A percentile compares a stretch with the other conserved stretches of the same genome.
Conservation (phyloP, 306 rosid species). For the Dicorynia guianensis region DNA sequence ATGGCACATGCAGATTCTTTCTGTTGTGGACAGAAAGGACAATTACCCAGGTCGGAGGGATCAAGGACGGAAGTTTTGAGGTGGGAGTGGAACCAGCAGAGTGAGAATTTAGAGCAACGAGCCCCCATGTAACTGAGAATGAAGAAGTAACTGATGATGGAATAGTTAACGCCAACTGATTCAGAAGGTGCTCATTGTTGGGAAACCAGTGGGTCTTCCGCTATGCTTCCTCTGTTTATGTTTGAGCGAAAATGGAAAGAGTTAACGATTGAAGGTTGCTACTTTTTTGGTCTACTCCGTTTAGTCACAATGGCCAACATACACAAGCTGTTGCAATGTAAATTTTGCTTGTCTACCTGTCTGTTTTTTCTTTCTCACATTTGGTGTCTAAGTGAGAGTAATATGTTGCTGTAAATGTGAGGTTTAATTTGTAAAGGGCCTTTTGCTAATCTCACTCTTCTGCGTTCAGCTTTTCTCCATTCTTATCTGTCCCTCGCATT, state of each 20-base stretch:
- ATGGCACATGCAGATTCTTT: not conserved
- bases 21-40: not conserved
- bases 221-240: slow-evolving; percentile 19
- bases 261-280: slow-evolving; percentile 25
- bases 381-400: not conserved
- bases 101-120: slow-evolving; percentile 89
- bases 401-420: slow-evolving; percentile 15
- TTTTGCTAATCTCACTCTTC: slow-evolving; percentile 41
- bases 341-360: slow-evolving; percentile 7
- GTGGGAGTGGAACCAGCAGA: slow-evolving; percentile 86
- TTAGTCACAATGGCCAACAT: slow-evolving; percentile 13
- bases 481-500: slow-evolving; percentile 40
- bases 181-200: slow-evolving; percentile 46
- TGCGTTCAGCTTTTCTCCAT: slow-evolving; percentile 46
- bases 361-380: not conserved
- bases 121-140: slow-evolving; percentile 68
- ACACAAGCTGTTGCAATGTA: slow-evolving; percentile 21
- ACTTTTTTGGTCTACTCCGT: not conserved
- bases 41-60: slow-evolving; percentile 78
- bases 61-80: slow-evolving; percentile 83
- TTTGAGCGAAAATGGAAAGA: slow-evolving; percentile 40
- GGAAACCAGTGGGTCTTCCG: slow-evolving; percentile 37
- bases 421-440: slow-evolving; percentile 41
- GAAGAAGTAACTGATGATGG: slow-evolving; percentile 28
- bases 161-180: slow-evolving; percentile 36